These are phyloP conservation scores for Fragaria nilgerrensis DNA, from an alignment of 306 rosid species.

Conservation along the genomic window DNA sequence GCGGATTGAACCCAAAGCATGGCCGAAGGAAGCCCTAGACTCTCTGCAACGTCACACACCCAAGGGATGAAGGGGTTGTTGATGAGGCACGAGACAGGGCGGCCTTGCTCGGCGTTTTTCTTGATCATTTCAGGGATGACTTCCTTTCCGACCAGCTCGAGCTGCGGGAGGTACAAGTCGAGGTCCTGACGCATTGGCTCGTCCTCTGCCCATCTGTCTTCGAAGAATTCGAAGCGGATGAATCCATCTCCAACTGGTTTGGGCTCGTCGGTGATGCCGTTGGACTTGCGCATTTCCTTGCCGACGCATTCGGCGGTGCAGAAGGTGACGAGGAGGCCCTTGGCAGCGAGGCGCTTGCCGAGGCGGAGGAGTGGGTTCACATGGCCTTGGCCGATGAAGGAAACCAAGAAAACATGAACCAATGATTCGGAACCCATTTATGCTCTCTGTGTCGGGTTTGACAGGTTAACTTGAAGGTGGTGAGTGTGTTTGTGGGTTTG, in stretches of 20 bases:
- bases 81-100: conserved; percentile 53
- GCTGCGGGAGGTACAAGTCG: conserved; percentile 9
- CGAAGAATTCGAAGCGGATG: conserved; percentile 55
- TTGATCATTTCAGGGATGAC: conserved; percentile 29
- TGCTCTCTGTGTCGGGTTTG: background rate
- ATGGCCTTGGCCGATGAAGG: conserved; percentile 76
- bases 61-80: conserved; percentile 66
- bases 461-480: background rate
- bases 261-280: conserved; percentile 29
- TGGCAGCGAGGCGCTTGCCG: conserved; percentile 58
- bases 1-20: conserved; percentile 64
- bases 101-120: conserved; percentile 27
- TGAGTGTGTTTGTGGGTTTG: conserved; percentile 2
- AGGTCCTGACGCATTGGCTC: conserved; percentile 24
- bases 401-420: conserved; percentile 44
- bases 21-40: conserved; percentile 41
- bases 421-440: conserved; percentile 37
- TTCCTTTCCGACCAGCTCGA: conserved; percentile 37
- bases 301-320: conserved; percentile 41
- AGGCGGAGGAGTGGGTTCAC: conserved; percentile 68
- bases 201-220: conserved; percentile 38
- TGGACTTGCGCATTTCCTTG: conserved; percentile 36
- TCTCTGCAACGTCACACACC: conserved; percentile 54
- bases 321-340: conserved; percentile 57
- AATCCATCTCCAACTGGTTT: conserved; percentile 49